Evolutionary conservation across 441 rosid species (phyloP).

Genomic region (Pelargonium myrrhifolium): DNA sequence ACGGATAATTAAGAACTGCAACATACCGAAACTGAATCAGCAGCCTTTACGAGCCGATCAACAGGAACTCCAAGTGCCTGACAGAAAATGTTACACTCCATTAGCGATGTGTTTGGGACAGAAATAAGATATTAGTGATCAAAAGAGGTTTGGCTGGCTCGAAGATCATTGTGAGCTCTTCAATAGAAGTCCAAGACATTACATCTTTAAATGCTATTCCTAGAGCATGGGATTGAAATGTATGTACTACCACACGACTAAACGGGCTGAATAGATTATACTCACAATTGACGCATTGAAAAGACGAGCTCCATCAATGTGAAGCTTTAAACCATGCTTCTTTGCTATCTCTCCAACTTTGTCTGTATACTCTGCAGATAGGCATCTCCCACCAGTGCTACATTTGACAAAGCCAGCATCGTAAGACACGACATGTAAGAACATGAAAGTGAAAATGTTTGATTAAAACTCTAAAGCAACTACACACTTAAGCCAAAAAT

Average conservation of each 20-base stretch:
- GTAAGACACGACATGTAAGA: constrained; percentile 7
- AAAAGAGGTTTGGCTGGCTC: background rate
- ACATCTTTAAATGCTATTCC: background rate
- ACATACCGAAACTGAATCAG: constrained; percentile 74
- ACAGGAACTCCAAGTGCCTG: constrained; percentile 88
- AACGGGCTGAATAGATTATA: constrained; percentile 4
- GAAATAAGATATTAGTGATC: background rate
- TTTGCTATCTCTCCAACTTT: constrained; percentile 69
- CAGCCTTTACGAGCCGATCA: constrained; percentile 67
- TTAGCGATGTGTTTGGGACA: no score
- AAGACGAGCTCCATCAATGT: constrained; percentile 89
- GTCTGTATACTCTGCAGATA: constrained; percentile 62
- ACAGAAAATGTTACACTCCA: constrained; percentile 5
- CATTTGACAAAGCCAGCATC: constrained; percentile 19
- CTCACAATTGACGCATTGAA: constrained; percentile 85
- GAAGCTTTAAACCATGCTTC: constrained; percentile 82
- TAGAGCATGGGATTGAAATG: background rate
- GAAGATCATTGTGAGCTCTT: background rate
- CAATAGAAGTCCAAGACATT: background rate
- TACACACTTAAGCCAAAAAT: no score
- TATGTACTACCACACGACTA: background rate
- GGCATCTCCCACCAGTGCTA: constrained; percentile 84
- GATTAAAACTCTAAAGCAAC: background rate
- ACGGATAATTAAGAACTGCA: background rate
- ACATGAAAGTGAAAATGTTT: background rate